phyloP scores from a whole-genome alignment of 225 moss, liverwort and hornwort genomes.

The Anthoceros angustus region DNA sequence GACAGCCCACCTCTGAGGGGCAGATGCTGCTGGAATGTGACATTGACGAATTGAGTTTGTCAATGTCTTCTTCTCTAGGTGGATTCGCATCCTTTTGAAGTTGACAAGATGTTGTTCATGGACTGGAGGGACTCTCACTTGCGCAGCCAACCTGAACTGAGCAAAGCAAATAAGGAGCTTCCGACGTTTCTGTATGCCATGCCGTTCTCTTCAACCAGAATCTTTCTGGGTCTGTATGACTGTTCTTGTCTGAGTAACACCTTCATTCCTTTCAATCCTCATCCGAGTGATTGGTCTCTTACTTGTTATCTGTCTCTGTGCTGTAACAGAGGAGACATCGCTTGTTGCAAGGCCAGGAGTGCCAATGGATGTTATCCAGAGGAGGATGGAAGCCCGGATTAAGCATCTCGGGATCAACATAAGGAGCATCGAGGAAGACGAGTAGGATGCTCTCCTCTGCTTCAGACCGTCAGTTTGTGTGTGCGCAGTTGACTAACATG shows the following conservation, averaged over 20 bases:
- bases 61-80: slow-evolving; percentile 25
- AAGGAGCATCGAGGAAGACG: slow-evolving; percentile 98
- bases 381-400: slow-evolving; percentile 82
- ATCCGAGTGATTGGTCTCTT: background rate
- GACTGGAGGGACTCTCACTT: slow-evolving; percentile 99
- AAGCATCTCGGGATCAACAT: slow-evolving; percentile 80
- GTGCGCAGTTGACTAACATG: too few species aligned
- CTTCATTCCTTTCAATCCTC: too few species aligned
- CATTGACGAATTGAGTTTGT: background rate
- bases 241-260: background rate
- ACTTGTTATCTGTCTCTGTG: background rate
- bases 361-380: slow-evolving; percentile 80
- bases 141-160: slow-evolving; percentile 31
- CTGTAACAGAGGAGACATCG: slow-evolving; percentile 79
- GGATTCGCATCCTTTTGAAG: slow-evolving; percentile 83
- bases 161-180: slow-evolving; percentile 50
- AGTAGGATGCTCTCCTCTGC: slow-evolving; percentile 24
- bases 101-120: slow-evolving; percentile 98
- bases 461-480: background rate
- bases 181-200: slow-evolving; percentile 98
- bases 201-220: slow-evolving; percentile 81
- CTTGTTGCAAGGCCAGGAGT: slow-evolving; percentile 91
- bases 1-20: background rate
- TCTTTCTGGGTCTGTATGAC: slow-evolving; percentile 57
- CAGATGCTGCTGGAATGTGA: background rate